phyloP scores from a whole-genome alignment of 805 yeast genomes.

The Saturnispora gosingensis region DNA sequence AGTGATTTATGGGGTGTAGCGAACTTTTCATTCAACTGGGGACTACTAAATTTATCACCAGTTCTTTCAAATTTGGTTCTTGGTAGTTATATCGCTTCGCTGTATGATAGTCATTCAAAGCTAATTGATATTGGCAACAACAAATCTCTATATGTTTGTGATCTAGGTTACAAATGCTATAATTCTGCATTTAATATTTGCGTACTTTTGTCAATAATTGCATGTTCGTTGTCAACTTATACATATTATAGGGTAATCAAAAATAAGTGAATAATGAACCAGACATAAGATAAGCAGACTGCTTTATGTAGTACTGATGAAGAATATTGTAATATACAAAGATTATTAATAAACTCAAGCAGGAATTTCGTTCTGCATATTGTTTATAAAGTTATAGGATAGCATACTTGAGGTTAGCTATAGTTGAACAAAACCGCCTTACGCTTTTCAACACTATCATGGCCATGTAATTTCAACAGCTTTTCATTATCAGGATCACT shows the following conservation, averaged over 20 bases:
- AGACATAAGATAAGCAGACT: not conserved
- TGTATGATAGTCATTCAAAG: slow-evolving; percentile 42
- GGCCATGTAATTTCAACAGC: slow-evolving; percentile 23
- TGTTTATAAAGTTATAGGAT: not conserved
- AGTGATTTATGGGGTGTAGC: slow-evolving; percentile 65
- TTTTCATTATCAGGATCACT: slow-evolving; percentile 17
- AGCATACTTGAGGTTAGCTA: not conserved
- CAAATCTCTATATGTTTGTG: slow-evolving; percentile 16
- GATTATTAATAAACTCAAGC: not conserved
- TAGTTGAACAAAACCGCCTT: slow-evolving; percentile 22
- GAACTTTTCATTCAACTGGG: slow-evolving; percentile 66
- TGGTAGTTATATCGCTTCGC: slow-evolving; percentile 53
- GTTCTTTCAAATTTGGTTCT: slow-evolving; percentile 50
- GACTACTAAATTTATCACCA: slow-evolving; percentile 59
- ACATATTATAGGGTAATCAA: slow-evolving; percentile 6
- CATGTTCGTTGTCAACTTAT: slow-evolving; percentile 3
- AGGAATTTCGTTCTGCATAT: not conserved
- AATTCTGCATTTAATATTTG: slow-evolving; percentile 31
- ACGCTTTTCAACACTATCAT: slow-evolving; percentile 25
- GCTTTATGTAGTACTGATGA: not conserved
- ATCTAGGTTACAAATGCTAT: slow-evolving; percentile 26
- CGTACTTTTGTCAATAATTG: slow-evolving; percentile 2
- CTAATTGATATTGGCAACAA: slow-evolving; percentile 5
- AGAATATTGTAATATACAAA: not conserved
- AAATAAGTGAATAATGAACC: not conserved